Conservation (phyloP, 2,329 filamentous ascomycete species). For the Diaporthe nobilis region DNA sequence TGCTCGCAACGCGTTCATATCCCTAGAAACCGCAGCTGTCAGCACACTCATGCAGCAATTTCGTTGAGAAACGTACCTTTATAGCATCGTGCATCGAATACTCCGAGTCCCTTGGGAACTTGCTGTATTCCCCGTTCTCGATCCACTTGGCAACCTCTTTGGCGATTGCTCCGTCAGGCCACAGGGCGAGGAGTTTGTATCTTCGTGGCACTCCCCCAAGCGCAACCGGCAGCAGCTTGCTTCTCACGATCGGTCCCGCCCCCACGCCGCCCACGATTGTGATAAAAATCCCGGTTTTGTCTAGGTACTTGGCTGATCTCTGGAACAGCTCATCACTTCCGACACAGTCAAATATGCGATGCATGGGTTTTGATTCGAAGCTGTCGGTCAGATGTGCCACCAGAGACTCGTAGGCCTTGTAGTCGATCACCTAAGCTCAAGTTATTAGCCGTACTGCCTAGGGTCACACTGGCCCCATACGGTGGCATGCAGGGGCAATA, state of each 20-base stretch:
- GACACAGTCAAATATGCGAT: conserved; percentile 65
- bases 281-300: conserved; percentile 53
- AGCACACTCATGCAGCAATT: not conserved
- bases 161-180: conserved; percentile 47
- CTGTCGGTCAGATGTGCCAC: conserved; percentile 50
- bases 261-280: conserved; percentile 52
- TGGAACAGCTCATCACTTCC: conserved; percentile 63
- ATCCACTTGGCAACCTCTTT: conserved; percentile 48
- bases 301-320: conserved; percentile 56
- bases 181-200: conserved; percentile 50
- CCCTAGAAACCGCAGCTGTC: conserved; percentile 42
- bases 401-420: conserved; percentile 54
- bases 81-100: conserved; percentile 49
- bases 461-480: no score
- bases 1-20: conserved; percentile 50
- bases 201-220: conserved; percentile 51
- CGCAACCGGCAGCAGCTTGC: conserved; percentile 50
- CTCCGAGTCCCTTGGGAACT: conserved; percentile 51
- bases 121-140: conserved; percentile 47
- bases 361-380: conserved; percentile 48
- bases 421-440: conserved; percentile 56
- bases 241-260: conserved; percentile 50
- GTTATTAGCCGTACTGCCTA: not conserved
- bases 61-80: conserved; percentile 44
- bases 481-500: no score